Evolutionary conservation across 1,284 basidiomycete species (phyloP).

Genomic region (Moesziomyces aphidis): DNA sequence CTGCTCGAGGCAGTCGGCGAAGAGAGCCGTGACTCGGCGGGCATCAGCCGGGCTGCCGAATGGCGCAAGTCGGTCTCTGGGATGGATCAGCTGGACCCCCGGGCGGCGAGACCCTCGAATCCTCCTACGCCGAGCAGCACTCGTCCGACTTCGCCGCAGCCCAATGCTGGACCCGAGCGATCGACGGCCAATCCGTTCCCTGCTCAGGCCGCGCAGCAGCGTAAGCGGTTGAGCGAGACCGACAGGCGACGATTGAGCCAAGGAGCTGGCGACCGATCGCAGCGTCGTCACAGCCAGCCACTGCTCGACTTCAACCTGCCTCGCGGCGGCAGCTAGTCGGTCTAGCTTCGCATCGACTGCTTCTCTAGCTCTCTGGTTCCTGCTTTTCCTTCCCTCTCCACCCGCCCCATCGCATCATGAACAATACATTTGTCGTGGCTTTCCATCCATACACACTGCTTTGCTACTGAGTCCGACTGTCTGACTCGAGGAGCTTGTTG

Average conservation of each 20-base stretch:
- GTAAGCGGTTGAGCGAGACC: slow-evolving; percentile 39
- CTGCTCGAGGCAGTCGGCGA: slow-evolving; percentile 43
- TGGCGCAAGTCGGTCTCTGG: slow-evolving; percentile 46
- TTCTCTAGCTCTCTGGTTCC: background rate
- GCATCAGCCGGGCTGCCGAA: slow-evolving; percentile 27
- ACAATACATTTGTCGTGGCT: slow-evolving; percentile 1
- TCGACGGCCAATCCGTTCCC: slow-evolving; percentile 26
- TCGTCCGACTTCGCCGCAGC: slow-evolving; percentile 31
- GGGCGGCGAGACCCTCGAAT: slow-evolving; percentile 13
- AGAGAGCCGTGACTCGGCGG: slow-evolving; percentile 13
- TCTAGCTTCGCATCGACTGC: background rate
- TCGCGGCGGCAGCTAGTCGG: background rate
- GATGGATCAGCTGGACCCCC: slow-evolving; percentile 29
- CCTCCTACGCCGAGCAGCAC: slow-evolving; percentile 23
- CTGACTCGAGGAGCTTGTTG: too few species aligned
- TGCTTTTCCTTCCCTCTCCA: background rate
- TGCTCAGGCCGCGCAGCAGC: slow-evolving; percentile 7
- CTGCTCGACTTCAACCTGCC: slow-evolving; percentile 46
- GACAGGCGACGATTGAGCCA: slow-evolving; percentile 48
- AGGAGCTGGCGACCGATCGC: slow-evolving; percentile 36
- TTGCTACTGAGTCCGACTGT: background rate
- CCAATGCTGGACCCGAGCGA: background rate
- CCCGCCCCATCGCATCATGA: background rate
- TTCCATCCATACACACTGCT: background rate
- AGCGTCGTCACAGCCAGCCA: slow-evolving; percentile 31